Conservation (phyloP, 2,329 filamentous ascomycete species). For the Claviceps quebecensis region DNA sequence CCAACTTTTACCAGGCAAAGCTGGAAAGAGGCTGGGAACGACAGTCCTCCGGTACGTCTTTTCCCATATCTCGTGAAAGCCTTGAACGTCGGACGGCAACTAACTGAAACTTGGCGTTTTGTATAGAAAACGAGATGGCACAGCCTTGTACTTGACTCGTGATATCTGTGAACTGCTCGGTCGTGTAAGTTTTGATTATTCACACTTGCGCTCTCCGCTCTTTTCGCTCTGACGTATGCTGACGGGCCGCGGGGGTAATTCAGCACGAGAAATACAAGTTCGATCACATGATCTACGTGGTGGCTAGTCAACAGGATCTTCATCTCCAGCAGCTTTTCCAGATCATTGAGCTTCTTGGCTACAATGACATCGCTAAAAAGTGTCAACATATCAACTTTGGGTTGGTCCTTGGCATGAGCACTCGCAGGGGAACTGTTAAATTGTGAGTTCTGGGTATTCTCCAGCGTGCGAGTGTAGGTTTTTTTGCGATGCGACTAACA, state of each 20-base stretch:
- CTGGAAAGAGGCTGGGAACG: constrained; percentile 55
- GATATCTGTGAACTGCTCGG: constrained; percentile 63
- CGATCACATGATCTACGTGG: constrained; percentile 70
- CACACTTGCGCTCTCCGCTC: not conserved
- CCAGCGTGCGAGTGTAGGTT: not conserved
- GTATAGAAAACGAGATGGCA: constrained; percentile 50
- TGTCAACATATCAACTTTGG: constrained; percentile 67
- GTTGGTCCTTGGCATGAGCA: constrained; percentile 57
- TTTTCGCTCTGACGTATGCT: not conserved
- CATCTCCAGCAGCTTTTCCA: constrained; percentile 60
- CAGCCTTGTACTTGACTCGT: constrained; percentile 62
- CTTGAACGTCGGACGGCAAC: not conserved
- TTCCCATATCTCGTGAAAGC: not conserved
- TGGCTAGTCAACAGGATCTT: constrained; percentile 56
- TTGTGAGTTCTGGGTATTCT: constrained; percentile 25
- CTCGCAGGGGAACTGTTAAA: constrained; percentile 59
- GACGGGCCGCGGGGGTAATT: not conserved
- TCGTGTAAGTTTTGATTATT: constrained; percentile 22
- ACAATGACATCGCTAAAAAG: constrained; percentile 52
- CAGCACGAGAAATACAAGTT: constrained; percentile 45
- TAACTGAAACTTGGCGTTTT: not conserved
- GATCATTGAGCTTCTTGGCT: constrained; percentile 58
- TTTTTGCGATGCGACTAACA: not conserved
- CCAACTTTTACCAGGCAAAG: constrained; percentile 51
- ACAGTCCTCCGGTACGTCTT: constrained; percentile 44